Conservation (phyloP, 106 monocot species). For the Allium fistulosum region DNA sequence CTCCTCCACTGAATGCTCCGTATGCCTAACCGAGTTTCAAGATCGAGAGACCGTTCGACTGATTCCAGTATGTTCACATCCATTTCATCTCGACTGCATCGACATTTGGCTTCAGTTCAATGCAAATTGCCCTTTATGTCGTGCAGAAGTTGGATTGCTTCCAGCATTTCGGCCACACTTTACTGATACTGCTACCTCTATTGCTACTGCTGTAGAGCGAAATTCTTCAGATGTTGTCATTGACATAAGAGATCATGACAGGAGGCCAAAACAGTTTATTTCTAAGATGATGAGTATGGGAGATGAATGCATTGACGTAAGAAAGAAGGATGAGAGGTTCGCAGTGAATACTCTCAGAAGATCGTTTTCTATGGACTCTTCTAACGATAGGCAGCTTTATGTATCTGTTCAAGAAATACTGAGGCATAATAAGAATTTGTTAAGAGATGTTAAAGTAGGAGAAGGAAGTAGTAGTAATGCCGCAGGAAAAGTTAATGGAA, state of each 20-base stretch:
- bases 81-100: slow-evolving; percentile 79
- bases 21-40: slow-evolving; percentile 55
- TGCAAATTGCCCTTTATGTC: slow-evolving; percentile 65
- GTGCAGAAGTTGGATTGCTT: slow-evolving; percentile 18
- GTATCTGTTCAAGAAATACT: slow-evolving; percentile 27
- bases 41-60: slow-evolving; percentile 43
- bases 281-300: slow-evolving; percentile 9
- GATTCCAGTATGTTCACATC: slow-evolving; percentile 58
- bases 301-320: slow-evolving; percentile 43
- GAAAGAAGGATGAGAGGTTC: slow-evolving; percentile 26
- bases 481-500: slow-evolving; percentile 1
- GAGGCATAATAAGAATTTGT: background rate
- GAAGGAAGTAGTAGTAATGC: background rate
- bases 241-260: slow-evolving; percentile 10
- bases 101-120: slow-evolving; percentile 67
- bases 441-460: background rate
- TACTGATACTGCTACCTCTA: no score
- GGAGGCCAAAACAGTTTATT: background rate
- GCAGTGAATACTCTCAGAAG: slow-evolving; percentile 36
- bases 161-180: background rate
- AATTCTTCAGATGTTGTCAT: slow-evolving; percentile 5
- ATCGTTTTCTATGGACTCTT: slow-evolving; percentile 52
- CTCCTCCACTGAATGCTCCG: slow-evolving; percentile 32
- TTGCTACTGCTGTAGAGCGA: background rate
- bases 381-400: slow-evolving; percentile 25